A percentile compares a stretch with the other conserved stretches of the same genome.
Conservation (phyloP, 2,329 filamentous ascomycete species). For the Ophiognomonia clavigignenti-juglandacearum region DNA sequence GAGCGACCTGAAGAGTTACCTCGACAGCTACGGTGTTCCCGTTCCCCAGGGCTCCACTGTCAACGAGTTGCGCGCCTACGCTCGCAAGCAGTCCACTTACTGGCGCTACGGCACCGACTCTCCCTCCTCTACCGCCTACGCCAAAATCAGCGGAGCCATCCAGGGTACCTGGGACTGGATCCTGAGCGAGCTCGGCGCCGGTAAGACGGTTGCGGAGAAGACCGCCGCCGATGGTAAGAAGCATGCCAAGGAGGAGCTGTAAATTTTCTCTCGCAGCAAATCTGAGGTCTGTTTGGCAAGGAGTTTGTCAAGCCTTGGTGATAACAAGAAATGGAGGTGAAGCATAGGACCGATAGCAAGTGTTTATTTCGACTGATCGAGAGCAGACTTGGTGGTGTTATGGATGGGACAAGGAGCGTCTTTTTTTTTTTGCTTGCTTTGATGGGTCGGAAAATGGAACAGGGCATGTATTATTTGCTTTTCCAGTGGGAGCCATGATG, state of each 20-base stretch:
- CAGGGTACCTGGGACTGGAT: slow-evolving; percentile 48
- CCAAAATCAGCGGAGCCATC: slow-evolving; percentile 52
- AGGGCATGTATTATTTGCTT: slow-evolving; percentile 6
- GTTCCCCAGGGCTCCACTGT: slow-evolving; percentile 62
- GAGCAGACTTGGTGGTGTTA: not conserved
- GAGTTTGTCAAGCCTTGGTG: not conserved
- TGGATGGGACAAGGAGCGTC: not conserved
- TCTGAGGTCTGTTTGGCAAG: not conserved
- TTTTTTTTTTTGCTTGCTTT: not conserved
- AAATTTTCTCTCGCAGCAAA: slow-evolving; percentile 18
- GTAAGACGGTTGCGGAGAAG: slow-evolving; percentile 43
- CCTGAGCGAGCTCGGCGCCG: slow-evolving; percentile 41
- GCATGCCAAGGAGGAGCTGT: slow-evolving; percentile 45
- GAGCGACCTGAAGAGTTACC: slow-evolving; percentile 70
- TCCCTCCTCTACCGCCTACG: slow-evolving; percentile 60
- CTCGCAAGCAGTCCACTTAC: slow-evolving; percentile 68
- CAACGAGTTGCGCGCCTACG: slow-evolving; percentile 66
- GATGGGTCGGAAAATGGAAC: not conserved
- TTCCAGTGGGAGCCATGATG: too few relatives aligned
- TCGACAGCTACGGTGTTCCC: slow-evolving; percentile 71
- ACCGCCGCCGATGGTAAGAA: slow-evolving; percentile 36
- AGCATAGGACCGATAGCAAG: not conserved
- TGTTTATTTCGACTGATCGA: not conserved
- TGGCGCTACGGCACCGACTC: slow-evolving; percentile 71
- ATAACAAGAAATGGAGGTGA: not conserved